Conservation (phyloP, 768 basidiomycete species). For the Pisolithus tinctorius region DNA sequence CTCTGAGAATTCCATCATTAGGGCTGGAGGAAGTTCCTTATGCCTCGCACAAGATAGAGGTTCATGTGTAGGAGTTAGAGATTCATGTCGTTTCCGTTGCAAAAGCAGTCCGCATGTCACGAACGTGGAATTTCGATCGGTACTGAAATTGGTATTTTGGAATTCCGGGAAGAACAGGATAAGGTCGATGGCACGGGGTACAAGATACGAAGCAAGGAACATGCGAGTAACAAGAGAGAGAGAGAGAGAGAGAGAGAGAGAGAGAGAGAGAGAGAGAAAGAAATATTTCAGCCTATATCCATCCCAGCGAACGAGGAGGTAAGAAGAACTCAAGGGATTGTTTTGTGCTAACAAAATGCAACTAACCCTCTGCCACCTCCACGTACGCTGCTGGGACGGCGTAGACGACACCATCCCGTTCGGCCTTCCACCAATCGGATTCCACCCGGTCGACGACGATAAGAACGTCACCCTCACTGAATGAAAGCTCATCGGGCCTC, state of each 20-base stretch:
- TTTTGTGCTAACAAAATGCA: too few species aligned
- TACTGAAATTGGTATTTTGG: too few species aligned
- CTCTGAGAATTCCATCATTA: too few species aligned
- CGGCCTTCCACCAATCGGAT: conserved; percentile 94
- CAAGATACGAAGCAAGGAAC: conserved; percentile 2
- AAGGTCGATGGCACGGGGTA: background rate
- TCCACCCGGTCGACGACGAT: conserved; percentile 79
- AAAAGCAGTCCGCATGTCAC: background rate
- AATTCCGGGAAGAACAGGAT: too few species aligned
- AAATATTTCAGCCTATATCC: conserved; percentile 21
- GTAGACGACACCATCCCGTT: conserved; percentile 54
- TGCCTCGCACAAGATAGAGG: too few species aligned
- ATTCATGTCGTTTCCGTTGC: background rate
- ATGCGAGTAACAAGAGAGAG: conserved; percentile 36
- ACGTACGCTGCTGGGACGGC: too few species aligned
- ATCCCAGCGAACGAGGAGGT: too few species aligned
- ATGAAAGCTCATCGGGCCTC: conserved; percentile 78
- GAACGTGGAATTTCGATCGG: conserved; percentile 3
- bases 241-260: conserved; percentile 57
- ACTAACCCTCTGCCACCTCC: too few species aligned
- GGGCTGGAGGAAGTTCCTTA: too few species aligned
- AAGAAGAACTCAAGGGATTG: too few species aligned
- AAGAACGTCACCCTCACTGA: conserved; percentile 73
- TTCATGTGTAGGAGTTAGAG: too few species aligned
- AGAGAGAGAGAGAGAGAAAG: conserved; percentile 53